A percentile compares a stretch with the other conserved stretches of the same genome.
Conservation (phyloP, 73 alveolate genomes). For the Paramecium bursaria region DNA sequence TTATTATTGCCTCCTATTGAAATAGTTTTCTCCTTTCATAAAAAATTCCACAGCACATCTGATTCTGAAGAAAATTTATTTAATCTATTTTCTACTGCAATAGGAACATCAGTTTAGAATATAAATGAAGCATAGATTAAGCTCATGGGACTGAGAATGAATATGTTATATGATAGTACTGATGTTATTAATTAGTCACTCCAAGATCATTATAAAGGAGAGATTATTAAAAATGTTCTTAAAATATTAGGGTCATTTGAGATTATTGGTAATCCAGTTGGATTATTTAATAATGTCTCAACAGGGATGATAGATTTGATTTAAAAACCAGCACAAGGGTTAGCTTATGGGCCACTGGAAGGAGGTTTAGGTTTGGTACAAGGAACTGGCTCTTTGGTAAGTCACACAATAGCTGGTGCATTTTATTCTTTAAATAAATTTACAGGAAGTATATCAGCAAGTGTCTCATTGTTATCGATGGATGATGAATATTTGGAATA, state of each 20-base stretch:
- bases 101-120: constrained; percentile 83
- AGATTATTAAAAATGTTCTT: constrained; percentile 72
- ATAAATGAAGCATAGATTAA: constrained; percentile 87
- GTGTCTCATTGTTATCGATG: constrained; percentile 82
- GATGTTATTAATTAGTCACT: constrained; percentile 72
- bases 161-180: constrained; percentile 75
- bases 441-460: constrained; percentile 90
- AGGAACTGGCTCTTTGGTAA: constrained; percentile 93
- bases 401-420: constrained; percentile 95
- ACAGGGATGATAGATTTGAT: constrained; percentile 96
- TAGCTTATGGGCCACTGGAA: constrained; percentile 86
- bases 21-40: constrained; percentile 59
- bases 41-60: constrained; percentile 33
- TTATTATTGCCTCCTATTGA: constrained; percentile 55
- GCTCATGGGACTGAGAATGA: constrained; percentile 77
- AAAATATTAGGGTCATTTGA: constrained; percentile 84
- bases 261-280: constrained; percentile 95
- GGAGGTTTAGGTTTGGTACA: constrained; percentile 91
- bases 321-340: constrained; percentile 94
- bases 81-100: constrained; percentile 72
- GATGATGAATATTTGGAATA: constrained; percentile 90
- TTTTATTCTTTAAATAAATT: constrained; percentile 92
- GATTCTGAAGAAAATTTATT: constrained; percentile 74
- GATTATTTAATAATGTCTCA: constrained; percentile 86
- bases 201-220: constrained; percentile 76